A percentile compares a stretch with the other conserved stretches of the same genome.
Conservation (phyloP, 2,329 filamentous ascomycete species). For the Berkeleyomyces basicola region DNA sequence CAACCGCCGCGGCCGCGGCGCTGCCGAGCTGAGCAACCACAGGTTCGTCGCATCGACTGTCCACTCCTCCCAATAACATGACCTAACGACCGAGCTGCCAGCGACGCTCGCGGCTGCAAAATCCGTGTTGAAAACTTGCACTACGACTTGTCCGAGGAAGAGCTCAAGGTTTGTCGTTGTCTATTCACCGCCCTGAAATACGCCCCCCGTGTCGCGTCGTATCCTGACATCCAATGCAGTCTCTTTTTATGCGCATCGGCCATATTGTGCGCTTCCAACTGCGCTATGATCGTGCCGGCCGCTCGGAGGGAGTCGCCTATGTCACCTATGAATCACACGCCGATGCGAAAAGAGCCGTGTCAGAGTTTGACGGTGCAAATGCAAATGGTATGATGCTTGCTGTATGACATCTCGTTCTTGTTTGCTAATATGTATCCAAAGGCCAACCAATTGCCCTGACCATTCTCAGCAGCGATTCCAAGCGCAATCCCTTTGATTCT, state of each 20-base stretch:
- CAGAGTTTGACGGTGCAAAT: slow-evolving; percentile 76
- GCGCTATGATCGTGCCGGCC: slow-evolving; percentile 72
- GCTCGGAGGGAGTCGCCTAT: slow-evolving; percentile 70
- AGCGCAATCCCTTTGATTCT: slow-evolving; percentile 40
- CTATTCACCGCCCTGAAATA: neutral
- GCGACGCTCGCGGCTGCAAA: slow-evolving; percentile 45
- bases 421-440: slow-evolving; percentile 17
- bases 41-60: slow-evolving; percentile 3
- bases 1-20: slow-evolving; percentile 27
- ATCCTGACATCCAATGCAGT: neutral
- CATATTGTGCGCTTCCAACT: slow-evolving; percentile 52
- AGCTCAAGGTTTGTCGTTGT: slow-evolving; percentile 47
- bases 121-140: slow-evolving; percentile 79
- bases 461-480: slow-evolving; percentile 37
- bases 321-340: slow-evolving; percentile 58
- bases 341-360: slow-evolving; percentile 59
- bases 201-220: neutral
- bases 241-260: slow-evolving; percentile 61
- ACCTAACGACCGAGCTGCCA: slow-evolving; percentile 17
- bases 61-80: neutral
- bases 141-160: slow-evolving; percentile 75
- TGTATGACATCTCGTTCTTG: neutral
- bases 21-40: slow-evolving; percentile 11
- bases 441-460: slow-evolving; percentile 67
- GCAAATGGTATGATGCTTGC: slow-evolving; percentile 47